phyloP scores from a whole-genome alignment of 257 asterid genomes.

The Eustoma russellianum region DNA sequence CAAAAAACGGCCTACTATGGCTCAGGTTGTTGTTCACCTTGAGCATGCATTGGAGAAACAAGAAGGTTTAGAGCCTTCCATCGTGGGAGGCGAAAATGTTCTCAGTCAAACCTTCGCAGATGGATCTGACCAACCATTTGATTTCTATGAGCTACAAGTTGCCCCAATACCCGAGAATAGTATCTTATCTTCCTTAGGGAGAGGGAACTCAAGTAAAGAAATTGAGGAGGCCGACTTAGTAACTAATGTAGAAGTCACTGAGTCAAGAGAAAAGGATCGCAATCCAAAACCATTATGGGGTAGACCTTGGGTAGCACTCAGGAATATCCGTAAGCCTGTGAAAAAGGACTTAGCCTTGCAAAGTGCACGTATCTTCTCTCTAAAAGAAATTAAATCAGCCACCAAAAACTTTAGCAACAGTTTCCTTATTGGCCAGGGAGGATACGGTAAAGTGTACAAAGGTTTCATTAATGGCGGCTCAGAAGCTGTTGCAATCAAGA shows the following conservation, averaged over 20 bases:
- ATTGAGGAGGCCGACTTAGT: background rate
- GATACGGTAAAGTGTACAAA: constrained; percentile 15
- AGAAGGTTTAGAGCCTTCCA: background rate
- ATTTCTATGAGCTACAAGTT: background rate
- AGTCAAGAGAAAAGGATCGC: background rate
- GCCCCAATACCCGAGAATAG: constrained; percentile 1
- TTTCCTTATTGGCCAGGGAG: constrained; percentile 8
- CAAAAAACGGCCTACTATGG: constrained; percentile 10
- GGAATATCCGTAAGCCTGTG: no score
- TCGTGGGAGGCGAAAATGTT: background rate
- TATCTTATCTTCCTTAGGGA: background rate
- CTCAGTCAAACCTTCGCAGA: background rate
- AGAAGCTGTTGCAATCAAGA: constrained; percentile 5
- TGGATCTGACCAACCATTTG: background rate
- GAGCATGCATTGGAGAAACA: constrained; percentile 2
- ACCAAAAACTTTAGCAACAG: background rate
- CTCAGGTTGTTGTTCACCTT: constrained; percentile 14
- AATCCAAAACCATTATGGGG: background rate
- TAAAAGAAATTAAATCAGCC: constrained; percentile 3
- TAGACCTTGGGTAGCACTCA: no score
- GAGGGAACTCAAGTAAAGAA: background rate
- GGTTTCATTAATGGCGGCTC: constrained; percentile 5
- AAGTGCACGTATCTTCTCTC: constrained; percentile 5
- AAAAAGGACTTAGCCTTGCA: constrained; percentile 1
- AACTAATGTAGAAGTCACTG: background rate